Evolutionary conservation across 306 rosid species (phyloP), one percentile per base, ranked within the genome.

Genomic region (Oxytropis ochrocephala): DNA sequence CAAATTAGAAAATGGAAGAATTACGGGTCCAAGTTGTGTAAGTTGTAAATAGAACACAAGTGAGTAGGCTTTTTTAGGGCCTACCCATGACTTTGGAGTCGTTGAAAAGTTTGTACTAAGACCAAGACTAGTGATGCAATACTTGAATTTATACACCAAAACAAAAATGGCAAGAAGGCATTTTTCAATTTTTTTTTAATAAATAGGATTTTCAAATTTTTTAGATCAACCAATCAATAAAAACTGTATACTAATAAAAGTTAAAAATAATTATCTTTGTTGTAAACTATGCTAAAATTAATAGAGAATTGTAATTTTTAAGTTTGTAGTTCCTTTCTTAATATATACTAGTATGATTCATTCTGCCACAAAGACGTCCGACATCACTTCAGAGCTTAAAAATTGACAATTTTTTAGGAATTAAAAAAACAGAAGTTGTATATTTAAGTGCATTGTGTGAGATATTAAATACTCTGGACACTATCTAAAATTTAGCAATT

Each of bases 21-120:
- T 42, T 81, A 24, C 83, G 82, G 75, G 84, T 84, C 85, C 81
- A 78, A 81, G 42, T 80, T 73, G 70, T 48, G 59, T 29, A 42
- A 39, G 58, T 42, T 51, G 43, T 19, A 67, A 46, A 32, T 42
- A 5, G 35, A 29, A n/a, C n/a, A 46, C 6, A 39, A 9, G 67
- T 46, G 6, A 41, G 14, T 52, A 18, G 64, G 30, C 5, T 47
- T 63, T 11, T 3, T 42, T 62, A 1, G 17, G 5, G 62, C 48
- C 68, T 46, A 74, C 79, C 29, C 29, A 24, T 2, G 47, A 30
- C 24, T 44, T n/a, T 33, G 42, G 54, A 18, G 42, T 19, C 36
- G 63, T 58, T 19, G 66, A 47, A 29, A 58, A 51, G 56, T 60
- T 57, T 21, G 42, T 16, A 8, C 49, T 16, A 47, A 59, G 67